These are phyloP conservation scores for Tetragonia tetragonoides DNA, from an alignment of 148 eudicot genomes.

Conservation along the genomic window DNA sequence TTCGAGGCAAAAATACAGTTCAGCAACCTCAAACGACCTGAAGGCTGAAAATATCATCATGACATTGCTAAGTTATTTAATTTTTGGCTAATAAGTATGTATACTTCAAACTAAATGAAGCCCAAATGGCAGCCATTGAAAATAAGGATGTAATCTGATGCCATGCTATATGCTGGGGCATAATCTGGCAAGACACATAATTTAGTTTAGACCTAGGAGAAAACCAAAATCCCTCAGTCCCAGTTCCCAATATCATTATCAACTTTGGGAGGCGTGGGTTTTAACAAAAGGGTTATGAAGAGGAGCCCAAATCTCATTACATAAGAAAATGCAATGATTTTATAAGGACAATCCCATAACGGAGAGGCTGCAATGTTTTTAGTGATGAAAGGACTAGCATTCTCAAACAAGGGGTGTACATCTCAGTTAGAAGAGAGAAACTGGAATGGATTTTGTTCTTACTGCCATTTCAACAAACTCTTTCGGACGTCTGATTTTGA, in stretches of 20 bases:
- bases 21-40: neutral
- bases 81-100: neutral
- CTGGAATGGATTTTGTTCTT: conserved; percentile 44
- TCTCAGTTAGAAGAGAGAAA: conserved; percentile 18
- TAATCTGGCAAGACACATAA: neutral
- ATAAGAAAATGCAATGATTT: neutral
- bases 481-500: conserved; percentile 92
- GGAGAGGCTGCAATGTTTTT: neutral
- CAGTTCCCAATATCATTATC: neutral
- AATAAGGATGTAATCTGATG: neutral
- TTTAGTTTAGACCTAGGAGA: neutral
- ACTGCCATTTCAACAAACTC: conserved; percentile 73
- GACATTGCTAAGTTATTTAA: neutral
- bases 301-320: neutral
- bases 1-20: neutral
- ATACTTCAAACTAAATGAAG: neutral
- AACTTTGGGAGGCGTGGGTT: neutral
- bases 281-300: neutral
- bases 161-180: neutral
- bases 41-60: neutral
- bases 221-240: neutral
- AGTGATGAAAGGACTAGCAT: conserved; percentile 1
- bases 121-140: neutral
- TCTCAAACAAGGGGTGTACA: conserved; percentile 3
- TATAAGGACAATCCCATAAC: neutral